Conservation (phyloP, 2,329 filamentous ascomycete species). For the Monilinia fructigena region DNA sequence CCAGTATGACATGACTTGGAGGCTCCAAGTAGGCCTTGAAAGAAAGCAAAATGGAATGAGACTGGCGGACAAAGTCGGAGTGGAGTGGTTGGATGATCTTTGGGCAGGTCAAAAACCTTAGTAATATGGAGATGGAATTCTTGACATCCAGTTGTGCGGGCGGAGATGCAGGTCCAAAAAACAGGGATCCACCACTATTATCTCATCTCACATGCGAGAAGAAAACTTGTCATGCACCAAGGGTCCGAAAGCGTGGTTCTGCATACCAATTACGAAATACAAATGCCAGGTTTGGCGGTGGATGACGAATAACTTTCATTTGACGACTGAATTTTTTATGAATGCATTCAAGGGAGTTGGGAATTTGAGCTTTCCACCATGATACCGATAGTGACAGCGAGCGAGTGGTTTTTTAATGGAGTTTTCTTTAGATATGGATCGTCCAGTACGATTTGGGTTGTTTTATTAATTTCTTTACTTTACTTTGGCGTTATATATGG, state of each 20-base stretch:
- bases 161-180: slow-evolving; percentile 15
- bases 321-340: slow-evolving; percentile 11
- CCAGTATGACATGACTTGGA: neutral
- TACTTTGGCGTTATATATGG: neutral
- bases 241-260: slow-evolving; percentile 16
- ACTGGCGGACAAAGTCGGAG: slow-evolving; percentile 10
- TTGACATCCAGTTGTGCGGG: slow-evolving; percentile 4
- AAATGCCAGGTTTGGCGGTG: slow-evolving; percentile 14
- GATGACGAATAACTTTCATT: slow-evolving; percentile 2
- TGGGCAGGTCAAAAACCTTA: slow-evolving; percentile 10
- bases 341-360: slow-evolving; percentile 10
- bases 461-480: slow-evolving; percentile 1
- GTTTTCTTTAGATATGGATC: slow-evolving; percentile 15
- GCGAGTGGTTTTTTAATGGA: neutral
- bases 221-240: slow-evolving; percentile 19
- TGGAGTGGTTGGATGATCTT: slow-evolving; percentile 8
- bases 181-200: slow-evolving; percentile 11
- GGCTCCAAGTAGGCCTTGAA: neutral
- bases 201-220: slow-evolving; percentile 13
- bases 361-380: slow-evolving; percentile 4
- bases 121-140: slow-evolving; percentile 9
- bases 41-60: neutral
- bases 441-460: slow-evolving; percentile 10
- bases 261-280: slow-evolving; percentile 15
- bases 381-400: slow-evolving; percentile 8